Evolutionary conservation across 202 grass and related monocot genomes (phyloP), one percentile per base, ranked within the genome.

Genomic region (Bolboschoenoplectus hybrid): DNA sequence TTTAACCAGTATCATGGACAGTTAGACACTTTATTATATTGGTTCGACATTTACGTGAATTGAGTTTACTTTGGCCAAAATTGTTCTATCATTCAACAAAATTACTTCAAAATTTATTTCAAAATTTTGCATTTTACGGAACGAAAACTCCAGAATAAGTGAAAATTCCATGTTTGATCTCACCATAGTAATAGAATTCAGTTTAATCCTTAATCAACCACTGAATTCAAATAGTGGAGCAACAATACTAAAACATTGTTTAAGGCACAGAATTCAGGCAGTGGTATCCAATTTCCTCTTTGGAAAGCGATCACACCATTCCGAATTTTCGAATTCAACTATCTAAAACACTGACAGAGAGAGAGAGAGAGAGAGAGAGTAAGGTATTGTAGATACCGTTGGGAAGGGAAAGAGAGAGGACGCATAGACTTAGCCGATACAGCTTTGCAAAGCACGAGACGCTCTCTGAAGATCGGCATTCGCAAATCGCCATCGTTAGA

Each of bases 361-460:
- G 50, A 39, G 34, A 55, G 50, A 39, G 50, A 39, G 34, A 55
- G 52, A 41, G 9, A 55, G 16, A 60, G 36, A 60, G 39, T 3
- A n/a, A 35, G 40, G 63, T 63, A 81, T 20, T 66, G 20, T 74
- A 68, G 86, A 88, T 91, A 96, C 93, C 93, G 91, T 39, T 62
- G 88, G 12, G 90, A 86, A 64, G 87, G 80, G 85, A 94, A 91
- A 1, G 90, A 79, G 81, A 92, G 86, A 1, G 86, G 61, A 0
- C 88, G 91, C 76, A 86, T 69, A 44, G 84, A 81, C 39, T 87
- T 91, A 0, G 90, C 85, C 52, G 85, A 81, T n/a, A 85, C 65
- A 20, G 85, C 46, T 64, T 88, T 92, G 87, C 66, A 94, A 87
- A 11, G 75, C 76, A 79, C 81, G 72, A 32, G 6, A 2, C 57